A percentile compares a stretch with the other conserved stretches of the same genome.
phyloP scores from a whole-genome alignment of 2,329 filamentous ascomycete genomes.

The Fusarium keratoplasticum region DNA sequence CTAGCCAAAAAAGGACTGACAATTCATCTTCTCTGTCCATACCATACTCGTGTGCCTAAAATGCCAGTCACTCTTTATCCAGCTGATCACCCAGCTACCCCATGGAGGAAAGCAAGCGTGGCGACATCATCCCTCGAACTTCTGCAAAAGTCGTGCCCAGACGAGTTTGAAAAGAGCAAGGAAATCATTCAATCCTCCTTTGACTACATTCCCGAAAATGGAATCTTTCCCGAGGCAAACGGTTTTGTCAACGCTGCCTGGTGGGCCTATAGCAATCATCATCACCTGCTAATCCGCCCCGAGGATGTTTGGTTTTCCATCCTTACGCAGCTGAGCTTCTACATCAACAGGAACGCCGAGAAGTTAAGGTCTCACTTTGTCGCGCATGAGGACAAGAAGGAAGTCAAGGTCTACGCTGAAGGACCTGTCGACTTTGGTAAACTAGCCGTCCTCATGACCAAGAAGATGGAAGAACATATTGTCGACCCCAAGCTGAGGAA shows the following conservation, averaged over 20 bases:
- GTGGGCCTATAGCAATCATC: conserved; percentile 57
- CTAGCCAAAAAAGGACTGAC: not conserved
- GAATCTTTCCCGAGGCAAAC: conserved; percentile 39
- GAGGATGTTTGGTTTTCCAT: conserved; percentile 67
- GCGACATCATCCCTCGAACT: not conserved
- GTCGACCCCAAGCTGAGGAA: not conserved
- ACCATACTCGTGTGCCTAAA: not conserved
- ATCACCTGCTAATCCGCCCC: conserved; percentile 60
- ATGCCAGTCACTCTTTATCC: not conserved
- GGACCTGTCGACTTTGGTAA: not conserved
- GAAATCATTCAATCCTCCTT: not conserved
- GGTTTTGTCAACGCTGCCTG: conserved; percentile 54
- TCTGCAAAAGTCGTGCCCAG: not conserved
- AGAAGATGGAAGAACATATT: not conserved
- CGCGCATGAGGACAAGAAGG: conserved; percentile 1
- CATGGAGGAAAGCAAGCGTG: not conserved
- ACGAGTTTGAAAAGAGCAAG: not conserved
- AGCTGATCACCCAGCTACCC: not conserved
- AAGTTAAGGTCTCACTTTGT: conserved; percentile 49
- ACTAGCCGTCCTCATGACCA: not conserved
- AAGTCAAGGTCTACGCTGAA: not conserved
- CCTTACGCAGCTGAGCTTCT: conserved; percentile 59
- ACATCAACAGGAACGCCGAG: conserved; percentile 59
- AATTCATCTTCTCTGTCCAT: not conserved
- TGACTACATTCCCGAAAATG: not conserved